These are phyloP conservation scores for Seminavis robusta DNA, from an alignment of 108 stramenopile species.

Conservation along the genomic window DNA sequence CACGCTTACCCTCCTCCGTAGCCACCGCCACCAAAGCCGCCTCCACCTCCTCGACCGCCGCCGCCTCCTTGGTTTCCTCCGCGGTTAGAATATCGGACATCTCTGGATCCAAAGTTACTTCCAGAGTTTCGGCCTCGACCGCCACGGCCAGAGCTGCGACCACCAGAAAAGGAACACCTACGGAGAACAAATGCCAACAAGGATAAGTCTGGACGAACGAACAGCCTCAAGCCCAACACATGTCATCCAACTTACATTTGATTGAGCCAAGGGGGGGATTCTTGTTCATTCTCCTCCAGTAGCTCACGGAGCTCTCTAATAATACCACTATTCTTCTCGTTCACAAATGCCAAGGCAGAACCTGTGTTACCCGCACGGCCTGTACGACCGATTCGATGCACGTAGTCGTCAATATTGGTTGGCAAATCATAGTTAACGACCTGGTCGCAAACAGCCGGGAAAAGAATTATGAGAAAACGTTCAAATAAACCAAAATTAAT, in stretches of 20 bases:
- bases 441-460: too few relatives aligned
- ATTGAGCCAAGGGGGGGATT: conserved; percentile 76
- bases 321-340: conserved; percentile 82
- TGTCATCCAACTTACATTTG: too few relatives aligned
- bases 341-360: conserved; percentile 89
- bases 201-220: too few relatives aligned
- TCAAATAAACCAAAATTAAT: too few relatives aligned
- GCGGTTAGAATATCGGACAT: not conserved
- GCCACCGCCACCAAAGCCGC: conserved; percentile 39
- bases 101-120: conserved; percentile 1
- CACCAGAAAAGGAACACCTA: conserved; percentile 30
- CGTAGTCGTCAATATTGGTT: conserved; percentile 92
- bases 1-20: conserved; percentile 25
- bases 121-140: conserved; percentile 39
- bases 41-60: conserved; percentile 48
- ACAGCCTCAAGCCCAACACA: too few relatives aligned
- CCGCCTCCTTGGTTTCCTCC: conserved; percentile 19
- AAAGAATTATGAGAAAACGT: too few relatives aligned
- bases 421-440: conserved; percentile 98
- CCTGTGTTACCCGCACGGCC: conserved; percentile 99
- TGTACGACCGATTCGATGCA: conserved; percentile 98
- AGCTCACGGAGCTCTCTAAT: conserved; percentile 75
- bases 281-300: conserved; percentile 85
- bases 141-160: conserved; percentile 51
- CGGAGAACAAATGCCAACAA: too few relatives aligned